A percentile compares a stretch with the other conserved stretches of the same genome.
These are phyloP conservation scores for Fusarium pseudonygamai DNA, from an alignment of 2,329 filamentous ascomycete species.

Conservation along the genomic window DNA sequence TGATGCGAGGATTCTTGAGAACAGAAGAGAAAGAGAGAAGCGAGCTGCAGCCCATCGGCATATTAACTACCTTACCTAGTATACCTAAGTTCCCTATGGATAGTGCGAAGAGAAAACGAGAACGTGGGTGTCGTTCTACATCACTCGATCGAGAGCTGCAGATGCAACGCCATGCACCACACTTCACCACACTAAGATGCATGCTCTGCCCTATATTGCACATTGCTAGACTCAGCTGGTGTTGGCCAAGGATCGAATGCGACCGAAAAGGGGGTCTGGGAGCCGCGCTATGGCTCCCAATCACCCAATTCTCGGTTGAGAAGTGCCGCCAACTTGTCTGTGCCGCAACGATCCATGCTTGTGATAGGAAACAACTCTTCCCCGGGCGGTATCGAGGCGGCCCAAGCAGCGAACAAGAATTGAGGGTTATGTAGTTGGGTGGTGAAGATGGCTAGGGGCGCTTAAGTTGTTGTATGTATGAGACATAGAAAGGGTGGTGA, in stretches of 20 bases:
- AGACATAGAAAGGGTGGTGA: slow-evolving; percentile 9
- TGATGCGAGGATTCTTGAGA: slow-evolving; percentile 13
- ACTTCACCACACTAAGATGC: neutral
- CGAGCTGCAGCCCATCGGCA: slow-evolving; percentile 3
- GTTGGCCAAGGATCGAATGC: neutral
- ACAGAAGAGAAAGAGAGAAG: slow-evolving; percentile 1
- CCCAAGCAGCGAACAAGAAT: slow-evolving; percentile 9
- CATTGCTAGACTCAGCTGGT: slow-evolving; percentile 15
- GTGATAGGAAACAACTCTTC: slow-evolving; percentile 1
- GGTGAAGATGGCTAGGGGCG: slow-evolving; percentile 20
- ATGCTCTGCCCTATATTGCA: neutral
- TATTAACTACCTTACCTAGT: slow-evolving; percentile 11
- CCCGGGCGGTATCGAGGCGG: neutral
- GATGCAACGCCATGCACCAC: slow-evolving; percentile 3
- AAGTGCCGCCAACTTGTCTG: slow-evolving; percentile 21
- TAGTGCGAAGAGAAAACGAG: neutral
- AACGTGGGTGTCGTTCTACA: slow-evolving; percentile 5
- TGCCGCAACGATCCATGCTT: slow-evolving; percentile 5
- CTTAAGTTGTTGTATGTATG: slow-evolving; percentile 15
- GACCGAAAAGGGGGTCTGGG: neutral
- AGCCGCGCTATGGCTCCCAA: slow-evolving; percentile 12
- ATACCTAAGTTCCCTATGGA: neutral
- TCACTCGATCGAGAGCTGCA: slow-evolving; percentile 26
- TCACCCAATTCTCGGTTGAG: slow-evolving; percentile 17
- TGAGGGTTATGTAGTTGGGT: neutral